These are phyloP conservation scores for Cutaneotrichosporon mucoides DNA, from an alignment of 1,284 basidiomycete genomes.

Conservation along the genomic window DNA sequence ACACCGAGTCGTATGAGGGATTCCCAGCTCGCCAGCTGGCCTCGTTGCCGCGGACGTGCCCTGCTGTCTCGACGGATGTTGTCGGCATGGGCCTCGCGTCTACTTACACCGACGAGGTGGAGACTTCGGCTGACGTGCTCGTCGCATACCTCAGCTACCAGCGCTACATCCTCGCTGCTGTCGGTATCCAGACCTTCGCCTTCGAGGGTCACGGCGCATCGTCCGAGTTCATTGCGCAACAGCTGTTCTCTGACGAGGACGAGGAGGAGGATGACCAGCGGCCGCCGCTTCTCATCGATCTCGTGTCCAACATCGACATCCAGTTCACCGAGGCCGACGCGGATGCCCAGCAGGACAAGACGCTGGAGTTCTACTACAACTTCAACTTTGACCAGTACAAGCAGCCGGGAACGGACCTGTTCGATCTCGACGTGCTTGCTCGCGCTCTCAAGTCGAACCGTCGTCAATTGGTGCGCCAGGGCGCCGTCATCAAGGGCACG, in stretches of 20 bases:
- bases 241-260: constrained; percentile 60
- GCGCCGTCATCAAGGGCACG: constrained; percentile 59
- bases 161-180: constrained; percentile 78
- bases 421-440: constrained; percentile 68
- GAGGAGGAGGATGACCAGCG: constrained; percentile 64
- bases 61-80: constrained; percentile 52
- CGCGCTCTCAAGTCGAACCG: constrained; percentile 62
- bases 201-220: constrained; percentile 73
- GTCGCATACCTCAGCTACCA: constrained; percentile 76
- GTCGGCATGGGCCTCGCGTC: constrained; percentile 61
- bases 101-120: constrained; percentile 66
- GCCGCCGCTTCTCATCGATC: constrained; percentile 76
- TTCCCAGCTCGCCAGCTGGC: constrained; percentile 83
- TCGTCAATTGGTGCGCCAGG: constrained; percentile 62
- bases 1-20: constrained; percentile 80
- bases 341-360: constrained; percentile 52
- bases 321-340: constrained; percentile 79
- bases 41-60: constrained; percentile 48
- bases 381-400: constrained; percentile 73
- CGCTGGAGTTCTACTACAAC: constrained; percentile 62
- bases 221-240: constrained; percentile 65
- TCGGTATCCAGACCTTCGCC: constrained; percentile 84
- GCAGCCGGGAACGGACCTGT: constrained; percentile 65
- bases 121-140: constrained; percentile 68
- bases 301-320: constrained; percentile 78